phyloP scores from a whole-genome alignment of 768 basidiomycete species.

The Leccinum boreale region DNA sequence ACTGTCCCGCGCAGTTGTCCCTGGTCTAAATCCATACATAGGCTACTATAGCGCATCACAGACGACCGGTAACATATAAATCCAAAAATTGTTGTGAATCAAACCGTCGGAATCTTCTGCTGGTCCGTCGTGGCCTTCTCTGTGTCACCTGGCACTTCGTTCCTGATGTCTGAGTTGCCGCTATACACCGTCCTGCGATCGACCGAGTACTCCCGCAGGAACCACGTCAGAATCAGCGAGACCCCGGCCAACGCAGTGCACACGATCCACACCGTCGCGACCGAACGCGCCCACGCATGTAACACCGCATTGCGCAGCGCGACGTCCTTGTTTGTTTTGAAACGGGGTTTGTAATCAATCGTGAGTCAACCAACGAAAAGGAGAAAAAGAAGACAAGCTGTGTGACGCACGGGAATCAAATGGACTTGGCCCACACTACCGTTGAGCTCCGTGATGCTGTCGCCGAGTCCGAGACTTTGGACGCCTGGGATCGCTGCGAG shows the following conservation, averaged over 20 bases:
- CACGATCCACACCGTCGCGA: constrained; percentile 63
- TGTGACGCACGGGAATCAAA: constrained; percentile 11
- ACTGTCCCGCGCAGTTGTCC: too few relatives aligned
- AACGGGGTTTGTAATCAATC: background rate
- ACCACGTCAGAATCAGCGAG: constrained; percentile 38
- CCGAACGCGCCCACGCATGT: constrained; percentile 61
- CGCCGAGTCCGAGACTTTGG: constrained; percentile 24
- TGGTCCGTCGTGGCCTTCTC: background rate
- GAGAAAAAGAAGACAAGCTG: background rate
- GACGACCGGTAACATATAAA: background rate
- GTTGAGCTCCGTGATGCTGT: constrained; percentile 40
- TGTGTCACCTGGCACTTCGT: constrained; percentile 19
- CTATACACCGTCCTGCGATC: constrained; percentile 47
- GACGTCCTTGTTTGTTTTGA: background rate
- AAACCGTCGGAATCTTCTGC: background rate
- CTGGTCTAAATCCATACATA: too few relatives aligned
- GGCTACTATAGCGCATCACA: background rate
- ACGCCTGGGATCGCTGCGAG: constrained; percentile 34
- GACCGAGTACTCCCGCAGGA: constrained; percentile 59
- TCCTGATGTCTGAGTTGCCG: constrained; percentile 2
- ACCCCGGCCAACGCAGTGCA: constrained; percentile 52
- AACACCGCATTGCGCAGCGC: constrained; percentile 38
- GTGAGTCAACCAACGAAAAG: background rate
- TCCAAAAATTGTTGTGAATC: background rate
- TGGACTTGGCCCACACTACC: constrained; percentile 44